phyloP scores from a whole-genome alignment of 2,329 filamentous ascomycete genomes.

The Fusarium torulosum region DNA sequence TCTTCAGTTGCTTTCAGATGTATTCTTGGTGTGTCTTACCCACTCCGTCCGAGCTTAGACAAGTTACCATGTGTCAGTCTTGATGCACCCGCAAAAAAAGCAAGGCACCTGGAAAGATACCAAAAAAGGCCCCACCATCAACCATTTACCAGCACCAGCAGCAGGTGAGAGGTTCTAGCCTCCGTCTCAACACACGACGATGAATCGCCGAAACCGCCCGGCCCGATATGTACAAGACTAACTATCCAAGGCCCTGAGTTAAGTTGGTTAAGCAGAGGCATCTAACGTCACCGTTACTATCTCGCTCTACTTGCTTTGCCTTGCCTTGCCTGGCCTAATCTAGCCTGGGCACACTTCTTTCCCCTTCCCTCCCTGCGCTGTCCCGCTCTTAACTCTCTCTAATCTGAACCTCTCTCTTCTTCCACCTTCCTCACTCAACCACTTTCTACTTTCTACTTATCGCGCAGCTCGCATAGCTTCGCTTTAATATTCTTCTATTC shows the following conservation, averaged over 20 bases:
- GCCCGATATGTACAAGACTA: conserved; percentile 37
- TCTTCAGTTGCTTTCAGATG: conserved; percentile 24
- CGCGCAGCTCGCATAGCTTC: conserved; percentile 12
- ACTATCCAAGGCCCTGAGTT: conserved; percentile 5
- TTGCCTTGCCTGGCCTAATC: not conserved
- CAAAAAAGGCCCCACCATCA: conserved; percentile 31
- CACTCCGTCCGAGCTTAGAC: conserved; percentile 22
- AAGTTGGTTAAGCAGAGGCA: conserved; percentile 33
- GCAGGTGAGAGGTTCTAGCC: conserved; percentile 13
- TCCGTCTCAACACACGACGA: conserved; percentile 40
- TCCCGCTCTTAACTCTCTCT: conserved; percentile 13
- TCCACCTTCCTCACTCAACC: conserved; percentile 5
- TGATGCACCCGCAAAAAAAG: conserved; percentile 32
- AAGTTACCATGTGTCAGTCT: conserved; percentile 41
- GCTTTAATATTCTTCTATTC: conserved; percentile 2
- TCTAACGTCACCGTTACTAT: conserved; percentile 45
- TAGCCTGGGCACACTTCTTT: conserved; percentile 16
- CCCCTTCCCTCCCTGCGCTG: conserved; percentile 21
- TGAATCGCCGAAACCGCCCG: conserved; percentile 48
- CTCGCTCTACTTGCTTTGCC: conserved; percentile 6
- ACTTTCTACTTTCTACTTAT: conserved; percentile 8
- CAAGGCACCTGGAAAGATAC: conserved; percentile 28
- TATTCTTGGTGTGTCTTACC: not conserved
- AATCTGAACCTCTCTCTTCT: conserved; percentile 17
- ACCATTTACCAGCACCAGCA: conserved; percentile 4